phyloP scores from a whole-genome alignment of 2,329 filamentous ascomycete species.

The Annulohypoxylon truncatum region DNA sequence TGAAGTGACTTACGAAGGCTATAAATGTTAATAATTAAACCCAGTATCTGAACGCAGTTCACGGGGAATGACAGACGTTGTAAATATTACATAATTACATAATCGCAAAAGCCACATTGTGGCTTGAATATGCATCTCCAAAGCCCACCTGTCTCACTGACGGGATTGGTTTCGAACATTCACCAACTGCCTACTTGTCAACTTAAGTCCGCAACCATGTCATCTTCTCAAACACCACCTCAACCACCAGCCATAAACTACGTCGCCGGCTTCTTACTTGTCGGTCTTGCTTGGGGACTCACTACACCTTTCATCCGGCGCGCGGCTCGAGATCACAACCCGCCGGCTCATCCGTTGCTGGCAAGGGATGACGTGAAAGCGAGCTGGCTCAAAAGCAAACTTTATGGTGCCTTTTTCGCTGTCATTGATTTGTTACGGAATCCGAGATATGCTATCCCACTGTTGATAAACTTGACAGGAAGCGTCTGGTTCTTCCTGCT shows the following conservation, averaged over 20 bases:
- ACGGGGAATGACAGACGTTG: background rate
- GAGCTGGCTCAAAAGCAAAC: conserved; percentile 71
- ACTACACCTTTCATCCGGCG: conserved; percentile 92
- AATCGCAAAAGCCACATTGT: conserved; percentile 11
- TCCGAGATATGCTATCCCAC: conserved; percentile 84
- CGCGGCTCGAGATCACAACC: conserved; percentile 80
- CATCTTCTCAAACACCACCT: conserved; percentile 35
- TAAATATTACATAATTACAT: background rate
- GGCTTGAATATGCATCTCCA: background rate
- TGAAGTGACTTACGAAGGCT: too few relatives aligned
- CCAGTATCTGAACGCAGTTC: too few relatives aligned
- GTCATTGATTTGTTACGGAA: conserved; percentile 82
- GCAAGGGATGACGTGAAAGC: conserved; percentile 61
- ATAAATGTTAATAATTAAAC: too few relatives aligned
- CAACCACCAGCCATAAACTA: conserved; percentile 77
- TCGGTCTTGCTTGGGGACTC: conserved; percentile 92
- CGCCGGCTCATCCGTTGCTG: conserved; percentile 68
- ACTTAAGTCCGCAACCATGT: conserved; percentile 32
- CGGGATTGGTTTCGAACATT: background rate
- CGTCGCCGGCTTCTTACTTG: conserved; percentile 87
- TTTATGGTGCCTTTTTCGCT: conserved; percentile 76
- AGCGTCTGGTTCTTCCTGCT: conserved; percentile 97
- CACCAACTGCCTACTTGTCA: background rate
- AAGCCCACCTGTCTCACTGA: background rate
- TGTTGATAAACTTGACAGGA: conserved; percentile 89